phyloP scores from a whole-genome alignment of 176 grass and related monocot species.

The Lolium multiflorum region DNA sequence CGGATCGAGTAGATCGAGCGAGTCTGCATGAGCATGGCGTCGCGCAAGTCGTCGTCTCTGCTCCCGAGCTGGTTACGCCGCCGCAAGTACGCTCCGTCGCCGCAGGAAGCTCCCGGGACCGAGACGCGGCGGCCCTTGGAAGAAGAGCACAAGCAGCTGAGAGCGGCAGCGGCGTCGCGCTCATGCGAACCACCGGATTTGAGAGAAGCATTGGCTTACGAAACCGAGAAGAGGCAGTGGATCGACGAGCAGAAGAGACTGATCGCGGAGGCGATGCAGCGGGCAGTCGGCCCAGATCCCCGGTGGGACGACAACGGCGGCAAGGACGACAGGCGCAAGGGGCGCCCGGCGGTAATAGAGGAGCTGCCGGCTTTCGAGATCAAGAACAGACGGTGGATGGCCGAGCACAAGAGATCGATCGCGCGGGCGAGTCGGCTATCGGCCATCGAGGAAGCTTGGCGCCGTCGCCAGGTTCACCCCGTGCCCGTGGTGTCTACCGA shows the following conservation, averaged over 20 bases:
- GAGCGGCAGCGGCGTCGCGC: not conserved
- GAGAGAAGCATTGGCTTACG: not conserved
- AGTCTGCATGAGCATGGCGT: not conserved
- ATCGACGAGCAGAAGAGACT: not conserved
- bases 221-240: not conserved
- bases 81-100: not conserved
- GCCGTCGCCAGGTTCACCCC: not conserved
- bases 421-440: not conserved
- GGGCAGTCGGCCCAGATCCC: not conserved
- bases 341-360: not conserved
- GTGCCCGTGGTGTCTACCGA: slow-evolving; percentile 10
- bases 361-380: not conserved
- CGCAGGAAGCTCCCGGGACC: not conserved
- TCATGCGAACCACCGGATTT: not conserved
- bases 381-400: not conserved
- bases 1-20: not conserved
- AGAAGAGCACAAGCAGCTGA: not conserved
- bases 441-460: not conserved
- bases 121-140: not conserved
- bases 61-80: not conserved
- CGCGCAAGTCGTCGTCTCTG: not conserved
- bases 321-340: not conserved
- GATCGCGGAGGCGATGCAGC: not conserved
- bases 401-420: not conserved
- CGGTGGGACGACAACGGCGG: not conserved